Evolutionary conservation across 1,284 basidiomycete species (phyloP).

Genomic region (Cutaneotrichosporon sp.): DNA sequence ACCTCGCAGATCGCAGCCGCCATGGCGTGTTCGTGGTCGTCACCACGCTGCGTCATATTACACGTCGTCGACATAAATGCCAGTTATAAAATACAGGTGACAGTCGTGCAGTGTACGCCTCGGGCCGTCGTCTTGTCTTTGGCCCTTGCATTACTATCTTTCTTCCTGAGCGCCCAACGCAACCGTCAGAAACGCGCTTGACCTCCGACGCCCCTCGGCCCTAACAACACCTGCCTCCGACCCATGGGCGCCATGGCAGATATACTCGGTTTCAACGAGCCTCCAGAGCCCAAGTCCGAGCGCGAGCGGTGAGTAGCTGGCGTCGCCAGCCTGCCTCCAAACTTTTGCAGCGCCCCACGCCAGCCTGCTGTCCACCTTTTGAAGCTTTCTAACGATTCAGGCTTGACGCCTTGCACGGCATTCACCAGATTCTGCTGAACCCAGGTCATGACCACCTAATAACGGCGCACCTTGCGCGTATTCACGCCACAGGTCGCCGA

Average conservation of each 20-base stretch:
- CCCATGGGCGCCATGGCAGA: too few species aligned
- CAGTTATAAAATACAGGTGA: too few species aligned
- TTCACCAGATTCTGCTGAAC: conserved; percentile 26
- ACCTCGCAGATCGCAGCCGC: too few species aligned
- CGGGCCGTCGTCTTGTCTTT: too few species aligned
- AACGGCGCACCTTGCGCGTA: conserved; percentile 20
- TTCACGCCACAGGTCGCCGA: conserved; percentile 31
- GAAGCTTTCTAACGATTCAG: conserved; percentile 14
- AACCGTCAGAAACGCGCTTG: background rate
- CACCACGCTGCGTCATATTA: too few species aligned
- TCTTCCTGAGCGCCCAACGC: background rate
- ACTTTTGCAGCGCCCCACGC: too few species aligned
- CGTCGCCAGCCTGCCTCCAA: background rate
- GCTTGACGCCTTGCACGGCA: conserved; percentile 20
- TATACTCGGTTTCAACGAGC: background rate
- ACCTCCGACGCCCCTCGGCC: background rate
- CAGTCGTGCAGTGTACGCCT: too few species aligned
- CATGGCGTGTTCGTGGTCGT: too few species aligned
- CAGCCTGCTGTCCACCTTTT: too few species aligned
- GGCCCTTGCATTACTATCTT: too few species aligned
- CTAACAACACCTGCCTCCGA: too few species aligned
- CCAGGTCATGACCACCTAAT: conserved; percentile 27
- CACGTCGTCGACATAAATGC: too few species aligned
- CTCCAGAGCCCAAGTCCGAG: conserved; percentile 2
- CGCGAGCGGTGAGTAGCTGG: background rate